These are phyloP conservation scores for Stramenopiles sp. DNA, from an alignment of 352 stramenopile species.

Conservation along the genomic window DNA sequence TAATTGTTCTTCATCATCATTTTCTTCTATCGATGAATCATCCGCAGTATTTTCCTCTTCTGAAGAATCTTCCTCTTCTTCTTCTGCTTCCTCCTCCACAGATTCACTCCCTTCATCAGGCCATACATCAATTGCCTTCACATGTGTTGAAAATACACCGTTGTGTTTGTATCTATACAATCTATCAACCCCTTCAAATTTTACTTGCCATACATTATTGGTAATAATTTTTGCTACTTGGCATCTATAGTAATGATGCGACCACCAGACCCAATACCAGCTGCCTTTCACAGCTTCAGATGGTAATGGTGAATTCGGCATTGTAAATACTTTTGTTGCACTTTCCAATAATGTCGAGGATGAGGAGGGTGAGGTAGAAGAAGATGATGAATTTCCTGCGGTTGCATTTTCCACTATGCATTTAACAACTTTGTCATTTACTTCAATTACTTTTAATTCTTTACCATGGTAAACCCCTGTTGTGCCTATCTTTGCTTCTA, in stretches of 20 bases:
- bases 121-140: background rate
- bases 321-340: background rate
- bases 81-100: background rate
- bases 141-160: background rate
- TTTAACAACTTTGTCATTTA: background rate
- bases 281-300: background rate
- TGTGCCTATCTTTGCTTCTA: background rate
- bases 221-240: background rate
- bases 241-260: background rate
- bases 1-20: background rate
- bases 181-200: background rate
- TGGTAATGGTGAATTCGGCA: background rate
- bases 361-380: no score
- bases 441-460: background rate
- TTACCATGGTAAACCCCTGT: background rate
- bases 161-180: background rate
- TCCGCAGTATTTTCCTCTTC: background rate
- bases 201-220: background rate
- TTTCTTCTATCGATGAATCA: background rate
- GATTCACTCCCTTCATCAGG: background rate
- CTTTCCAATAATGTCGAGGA: background rate
- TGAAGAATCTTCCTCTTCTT: background rate
- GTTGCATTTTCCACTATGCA: background rate
- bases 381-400: no score
- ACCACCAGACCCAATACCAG: background rate